These are phyloP conservation scores for Sherardia arvensis DNA, from an alignment of 257 asterid genomes.

Conservation along the genomic window DNA sequence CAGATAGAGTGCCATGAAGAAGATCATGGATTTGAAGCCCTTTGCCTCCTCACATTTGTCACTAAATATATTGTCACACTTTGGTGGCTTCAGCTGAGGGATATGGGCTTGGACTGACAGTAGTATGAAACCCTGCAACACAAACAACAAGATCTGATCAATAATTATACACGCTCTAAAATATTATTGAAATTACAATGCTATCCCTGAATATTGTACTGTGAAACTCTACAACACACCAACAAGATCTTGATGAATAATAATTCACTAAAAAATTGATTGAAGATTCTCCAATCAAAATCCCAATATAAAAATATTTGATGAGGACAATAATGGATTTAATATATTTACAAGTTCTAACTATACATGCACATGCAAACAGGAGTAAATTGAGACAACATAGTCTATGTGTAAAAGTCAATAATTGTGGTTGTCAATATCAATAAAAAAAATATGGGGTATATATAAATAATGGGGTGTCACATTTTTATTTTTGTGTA, in stretches of 20 bases:
- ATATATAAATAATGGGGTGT: not conserved
- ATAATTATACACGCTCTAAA: too few relatives aligned
- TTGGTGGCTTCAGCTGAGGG: constrained; percentile 81
- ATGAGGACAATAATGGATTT: not conserved
- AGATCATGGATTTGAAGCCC: constrained; percentile 56
- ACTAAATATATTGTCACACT: constrained; percentile 38
- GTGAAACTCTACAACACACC: too few relatives aligned
- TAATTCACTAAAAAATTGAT: too few relatives aligned
- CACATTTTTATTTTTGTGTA: not conserved
- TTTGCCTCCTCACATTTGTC: constrained; percentile 52
- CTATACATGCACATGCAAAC: constrained; percentile 17
- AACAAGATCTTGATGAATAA: too few relatives aligned
- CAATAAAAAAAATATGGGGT: not conserved
- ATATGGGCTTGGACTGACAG: constrained; percentile 90
- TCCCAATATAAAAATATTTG: not conserved
- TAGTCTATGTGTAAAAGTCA: constrained; percentile 4
- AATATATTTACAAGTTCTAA: too few relatives aligned
- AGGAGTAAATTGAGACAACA: not conserved
- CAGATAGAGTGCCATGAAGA: constrained; percentile 68
- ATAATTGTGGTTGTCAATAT: constrained; percentile 7
- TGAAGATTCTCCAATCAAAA: not conserved
- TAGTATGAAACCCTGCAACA: constrained; percentile 65
- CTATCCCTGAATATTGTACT: too few relatives aligned
- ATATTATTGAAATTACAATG: too few relatives aligned
- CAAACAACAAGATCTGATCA: not conserved